Evolutionary conservation across 2,329 filamentous ascomycete species (phyloP).

Genomic region (Sodiomyces alkalinus): DNA sequence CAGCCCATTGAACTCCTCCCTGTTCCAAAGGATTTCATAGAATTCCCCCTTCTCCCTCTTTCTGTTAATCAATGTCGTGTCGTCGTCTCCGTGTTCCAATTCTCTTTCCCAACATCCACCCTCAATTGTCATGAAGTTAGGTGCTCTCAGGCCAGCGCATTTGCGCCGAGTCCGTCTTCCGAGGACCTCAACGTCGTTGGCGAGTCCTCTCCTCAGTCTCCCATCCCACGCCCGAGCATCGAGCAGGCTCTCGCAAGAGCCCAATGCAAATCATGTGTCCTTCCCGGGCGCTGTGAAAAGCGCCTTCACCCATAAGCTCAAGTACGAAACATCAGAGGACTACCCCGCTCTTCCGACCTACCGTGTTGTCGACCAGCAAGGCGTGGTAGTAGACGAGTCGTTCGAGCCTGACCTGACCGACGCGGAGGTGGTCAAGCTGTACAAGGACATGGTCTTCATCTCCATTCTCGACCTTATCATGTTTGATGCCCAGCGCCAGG

Average conservation of each 20-base stretch:
- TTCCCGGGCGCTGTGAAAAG: conserved; percentile 95
- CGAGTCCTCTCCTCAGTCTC: conserved; percentile 5
- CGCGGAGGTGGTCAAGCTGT: conserved; percentile 41
- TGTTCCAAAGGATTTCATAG: too few species aligned
- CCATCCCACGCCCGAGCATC: conserved; percentile 18
- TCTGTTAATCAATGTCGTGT: background rate
- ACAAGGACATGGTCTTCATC: conserved; percentile 50
- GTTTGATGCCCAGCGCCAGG: conserved; percentile 94
- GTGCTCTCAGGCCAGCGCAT: conserved; percentile 15
- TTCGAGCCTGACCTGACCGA: conserved; percentile 57
- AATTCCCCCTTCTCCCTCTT: background rate
- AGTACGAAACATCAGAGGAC: conserved; percentile 60
- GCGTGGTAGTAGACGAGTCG: conserved; percentile 60
- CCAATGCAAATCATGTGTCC: conserved; percentile 39
- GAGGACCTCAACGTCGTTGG: conserved; percentile 6
- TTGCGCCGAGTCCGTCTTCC: conserved; percentile 13
- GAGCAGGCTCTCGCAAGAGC: conserved; percentile 39
- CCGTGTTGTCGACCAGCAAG: conserved; percentile 80
- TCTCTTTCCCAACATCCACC: background rate
- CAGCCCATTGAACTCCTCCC: too few species aligned
- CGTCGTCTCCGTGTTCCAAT: conserved; percentile 1
- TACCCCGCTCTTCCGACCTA: conserved; percentile 76
- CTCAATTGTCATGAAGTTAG: conserved; percentile 16
- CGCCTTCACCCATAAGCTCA: conserved; percentile 69
- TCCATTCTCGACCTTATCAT: conserved; percentile 93